These are phyloP conservation scores for Smittium culicis DNA, from an alignment of 371 early-diverging fungal genomes.

Conservation along the genomic window DNA sequence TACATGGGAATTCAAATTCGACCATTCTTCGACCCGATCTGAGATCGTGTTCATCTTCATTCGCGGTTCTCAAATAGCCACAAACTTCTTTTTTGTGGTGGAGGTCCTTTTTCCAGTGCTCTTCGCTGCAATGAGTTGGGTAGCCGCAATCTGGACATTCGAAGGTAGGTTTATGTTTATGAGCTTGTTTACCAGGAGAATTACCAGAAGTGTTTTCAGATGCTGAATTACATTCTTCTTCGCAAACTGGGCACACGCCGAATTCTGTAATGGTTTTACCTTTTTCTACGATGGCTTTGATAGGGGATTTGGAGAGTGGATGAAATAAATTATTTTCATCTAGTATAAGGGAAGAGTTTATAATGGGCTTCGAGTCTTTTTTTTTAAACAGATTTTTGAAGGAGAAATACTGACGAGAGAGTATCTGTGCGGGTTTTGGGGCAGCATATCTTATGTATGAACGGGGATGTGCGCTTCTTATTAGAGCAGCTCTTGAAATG, in stretches of 20 bases:
- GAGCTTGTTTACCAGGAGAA: not conserved
- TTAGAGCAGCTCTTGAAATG: no score
- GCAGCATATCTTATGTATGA: no score
- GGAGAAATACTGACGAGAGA: no score
- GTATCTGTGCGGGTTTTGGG: no score
- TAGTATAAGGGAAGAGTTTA: no score
- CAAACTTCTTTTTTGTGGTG: conserved; percentile 42
- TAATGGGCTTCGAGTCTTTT: no score
- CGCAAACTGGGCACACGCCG: conserved; percentile 62
- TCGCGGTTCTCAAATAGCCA: conserved; percentile 46
- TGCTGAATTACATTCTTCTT: conserved; percentile 17
- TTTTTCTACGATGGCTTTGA: conserved; percentile 52
- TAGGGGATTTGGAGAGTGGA: conserved; percentile 51
- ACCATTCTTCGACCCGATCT: conserved; percentile 58
- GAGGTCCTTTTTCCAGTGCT: conserved; percentile 51
- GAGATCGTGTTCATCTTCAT: conserved; percentile 73
- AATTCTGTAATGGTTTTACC: conserved; percentile 48
- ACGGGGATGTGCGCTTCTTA: no score
- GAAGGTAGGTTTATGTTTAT: conserved; percentile 32
- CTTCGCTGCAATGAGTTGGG: conserved; percentile 66
- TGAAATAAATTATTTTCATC: conserved; percentile 1
- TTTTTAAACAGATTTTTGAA: no score
- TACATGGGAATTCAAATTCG: conserved; percentile 73
- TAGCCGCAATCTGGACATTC: conserved; percentile 74
- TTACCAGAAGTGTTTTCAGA: not conserved